Base-by-base conservation (phyloP, 768 basidiomycete genomes). In the Galerina marginata region DNA sequence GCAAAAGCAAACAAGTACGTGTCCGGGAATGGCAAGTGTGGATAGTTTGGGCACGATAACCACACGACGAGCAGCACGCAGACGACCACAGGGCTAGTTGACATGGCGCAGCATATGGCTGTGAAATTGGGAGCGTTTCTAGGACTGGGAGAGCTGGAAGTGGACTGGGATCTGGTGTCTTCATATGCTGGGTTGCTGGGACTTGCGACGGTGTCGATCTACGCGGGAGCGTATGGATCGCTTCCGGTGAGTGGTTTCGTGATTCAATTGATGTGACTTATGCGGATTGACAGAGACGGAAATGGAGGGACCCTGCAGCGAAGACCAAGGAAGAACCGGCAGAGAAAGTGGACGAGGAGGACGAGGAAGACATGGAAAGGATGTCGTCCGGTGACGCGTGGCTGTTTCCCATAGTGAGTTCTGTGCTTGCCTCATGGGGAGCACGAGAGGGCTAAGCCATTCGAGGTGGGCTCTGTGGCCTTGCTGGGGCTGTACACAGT, bases 361-460 rank as follows among this genome's bases (percentile, higher is more conserved):
- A 83, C 15, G 90, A 90, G 46, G 84, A 86, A 9, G 64, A 79
- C n/a, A 67, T 77, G 2, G 86, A 87, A 53, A 81, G 84, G 26
- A 69, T 93, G 74, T 86, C 91, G 1, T 80, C 87, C 4, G 75
- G 72, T 36, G 91, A 93, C 58, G 91, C 90, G 20, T 91, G 87
- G 84, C 66, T 90, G 25, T 90, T 93, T 64, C 91, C 91, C 20
- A 75, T 93, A 40, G 90, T 92, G 64, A 69, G 89, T 78, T 15
- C 20, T 45, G 4, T 33, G 4, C 7, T 37, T 48, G 16, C 38
- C 16, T 51, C 33, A 25, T n/a, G 15, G 16, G 20, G 3, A 5
- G 16, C 25, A 25, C 14, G 23, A 10, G 37, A 36, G 29, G n/a
- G 37, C 14, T 50, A 54, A 51, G 20, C 42, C 48, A 56, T n/a